phyloP scores from a whole-genome alignment of 2,329 filamentous ascomycete species.

The Alternaria novae-zelandiae region DNA sequence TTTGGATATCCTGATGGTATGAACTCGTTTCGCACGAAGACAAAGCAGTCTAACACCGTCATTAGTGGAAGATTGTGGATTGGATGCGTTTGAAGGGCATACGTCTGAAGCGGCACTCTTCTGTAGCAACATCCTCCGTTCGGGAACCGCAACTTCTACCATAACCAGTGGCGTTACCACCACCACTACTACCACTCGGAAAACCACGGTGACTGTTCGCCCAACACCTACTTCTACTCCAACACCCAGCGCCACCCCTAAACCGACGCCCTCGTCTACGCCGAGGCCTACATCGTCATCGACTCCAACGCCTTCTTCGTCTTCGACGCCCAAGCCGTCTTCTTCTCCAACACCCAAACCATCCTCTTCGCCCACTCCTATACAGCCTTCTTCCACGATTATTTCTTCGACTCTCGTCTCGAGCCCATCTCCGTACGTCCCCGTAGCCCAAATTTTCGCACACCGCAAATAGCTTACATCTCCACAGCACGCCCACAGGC shows the following conservation, averaged over 20 bases:
- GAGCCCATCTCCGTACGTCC: conserved; percentile 33
- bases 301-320: background rate
- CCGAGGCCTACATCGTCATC: conserved; percentile 15
- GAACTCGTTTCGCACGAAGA: background rate
- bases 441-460: background rate
- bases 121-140: conserved; percentile 37
- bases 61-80: conserved; percentile 31
- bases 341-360: conserved; percentile 13
- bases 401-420: conserved; percentile 19
- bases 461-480: background rate
- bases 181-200: conserved; percentile 31
- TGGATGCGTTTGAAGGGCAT: conserved; percentile 41
- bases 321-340: conserved; percentile 12
- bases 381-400: conserved; percentile 19
- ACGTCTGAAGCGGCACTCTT: conserved; percentile 38
- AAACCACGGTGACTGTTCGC: conserved; percentile 30
- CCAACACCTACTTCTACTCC: conserved; percentile 16
- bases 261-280: conserved; percentile 21
- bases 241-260: conserved; percentile 14
- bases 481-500: conserved; percentile 23
- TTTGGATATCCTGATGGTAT: conserved; percentile 32
- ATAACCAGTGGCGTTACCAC: conserved; percentile 23
- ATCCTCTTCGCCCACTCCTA: conserved; percentile 13
- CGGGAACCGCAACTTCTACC: conserved; percentile 34
- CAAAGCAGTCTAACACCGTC: conserved; percentile 1